Evolutionary conservation across 257 asterid genomes (phyloP).

Genomic region (Solanum infundibuliforme): DNA sequence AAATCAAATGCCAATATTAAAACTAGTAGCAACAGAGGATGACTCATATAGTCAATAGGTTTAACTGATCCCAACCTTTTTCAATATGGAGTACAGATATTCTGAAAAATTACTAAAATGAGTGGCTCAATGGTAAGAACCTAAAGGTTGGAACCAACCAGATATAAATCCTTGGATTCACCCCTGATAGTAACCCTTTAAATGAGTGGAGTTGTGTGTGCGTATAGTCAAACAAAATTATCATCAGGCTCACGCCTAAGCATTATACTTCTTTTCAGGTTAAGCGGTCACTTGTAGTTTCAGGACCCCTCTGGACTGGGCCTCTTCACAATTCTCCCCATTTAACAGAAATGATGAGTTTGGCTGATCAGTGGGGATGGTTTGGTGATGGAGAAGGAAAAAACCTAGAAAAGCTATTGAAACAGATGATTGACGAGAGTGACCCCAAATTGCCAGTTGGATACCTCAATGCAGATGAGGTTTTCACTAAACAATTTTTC

Average conservation of each 20-base stretch:
- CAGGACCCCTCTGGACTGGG: slow-evolving; percentile 96
- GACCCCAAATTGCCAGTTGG: slow-evolving; percentile 81
- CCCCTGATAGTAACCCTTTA: background rate
- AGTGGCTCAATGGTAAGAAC: background rate
- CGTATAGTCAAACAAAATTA: background rate
- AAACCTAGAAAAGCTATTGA: slow-evolving; percentile 47
- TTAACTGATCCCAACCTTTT: background rate
- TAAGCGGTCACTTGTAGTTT: slow-evolving; percentile 57
- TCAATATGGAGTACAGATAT: background rate
- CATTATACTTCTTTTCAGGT: slow-evolving; percentile 30
- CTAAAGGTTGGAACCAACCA: background rate
- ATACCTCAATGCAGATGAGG: slow-evolving; percentile 74
- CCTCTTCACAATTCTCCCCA: slow-evolving; percentile 62
- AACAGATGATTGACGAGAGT: slow-evolving; percentile 69
- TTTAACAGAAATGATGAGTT: slow-evolving; percentile 45
- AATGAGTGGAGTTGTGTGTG: background rate
- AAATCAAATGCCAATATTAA: background rate
- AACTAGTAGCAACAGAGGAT: background rate
- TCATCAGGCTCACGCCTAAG: background rate
- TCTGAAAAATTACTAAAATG: background rate
- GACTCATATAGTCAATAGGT: background rate
- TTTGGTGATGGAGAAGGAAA: slow-evolving; percentile 44
- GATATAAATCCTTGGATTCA: background rate
- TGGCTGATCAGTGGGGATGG: slow-evolving; percentile 93
- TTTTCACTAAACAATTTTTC: slow-evolving; percentile 7